These are phyloP conservation scores for Boletellus sp. DNA, from an alignment of 768 basidiomycete genomes.

Conservation along the genomic window DNA sequence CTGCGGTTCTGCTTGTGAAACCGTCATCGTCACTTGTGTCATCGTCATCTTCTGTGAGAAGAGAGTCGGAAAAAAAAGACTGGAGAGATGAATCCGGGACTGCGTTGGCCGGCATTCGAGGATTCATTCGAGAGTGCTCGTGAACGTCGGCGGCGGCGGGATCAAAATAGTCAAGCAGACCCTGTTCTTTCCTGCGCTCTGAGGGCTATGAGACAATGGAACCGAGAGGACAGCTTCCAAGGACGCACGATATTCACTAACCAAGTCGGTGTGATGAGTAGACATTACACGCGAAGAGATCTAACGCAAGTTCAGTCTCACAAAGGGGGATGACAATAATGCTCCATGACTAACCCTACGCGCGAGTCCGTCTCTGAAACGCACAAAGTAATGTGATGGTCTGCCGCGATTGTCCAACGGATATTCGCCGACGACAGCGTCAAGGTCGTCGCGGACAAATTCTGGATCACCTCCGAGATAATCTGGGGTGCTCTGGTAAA, in stretches of 20 bases:
- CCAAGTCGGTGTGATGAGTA: conserved; percentile 39
- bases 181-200: conserved; percentile 47
- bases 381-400: conserved; percentile 58
- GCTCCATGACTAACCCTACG: conserved; percentile 44
- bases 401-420: conserved; percentile 24
- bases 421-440: conserved; percentile 60
- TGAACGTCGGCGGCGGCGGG: conserved; percentile 55
- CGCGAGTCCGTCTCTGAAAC: conserved; percentile 52
- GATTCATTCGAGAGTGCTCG: conserved; percentile 51
- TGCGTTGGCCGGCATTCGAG: conserved; percentile 31
- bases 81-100: conserved; percentile 10
- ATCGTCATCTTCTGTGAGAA: conserved; percentile 30
- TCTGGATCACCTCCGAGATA: conserved; percentile 35
- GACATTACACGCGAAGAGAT: conserved; percentile 40
- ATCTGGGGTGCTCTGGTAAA: conserved; percentile 39
- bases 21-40: conserved; percentile 15
- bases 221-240: background rate
- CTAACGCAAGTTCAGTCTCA: conserved; percentile 30
- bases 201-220: conserved; percentile 8
- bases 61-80: conserved; percentile 11
- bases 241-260: conserved; percentile 55
- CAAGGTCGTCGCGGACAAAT: conserved; percentile 29
- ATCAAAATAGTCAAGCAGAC: conserved; percentile 51
- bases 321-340: background rate
- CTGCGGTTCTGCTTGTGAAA: background rate